Conservation (phyloP, 345 rosid species). For the Euphorbia tirucalli region DNA sequence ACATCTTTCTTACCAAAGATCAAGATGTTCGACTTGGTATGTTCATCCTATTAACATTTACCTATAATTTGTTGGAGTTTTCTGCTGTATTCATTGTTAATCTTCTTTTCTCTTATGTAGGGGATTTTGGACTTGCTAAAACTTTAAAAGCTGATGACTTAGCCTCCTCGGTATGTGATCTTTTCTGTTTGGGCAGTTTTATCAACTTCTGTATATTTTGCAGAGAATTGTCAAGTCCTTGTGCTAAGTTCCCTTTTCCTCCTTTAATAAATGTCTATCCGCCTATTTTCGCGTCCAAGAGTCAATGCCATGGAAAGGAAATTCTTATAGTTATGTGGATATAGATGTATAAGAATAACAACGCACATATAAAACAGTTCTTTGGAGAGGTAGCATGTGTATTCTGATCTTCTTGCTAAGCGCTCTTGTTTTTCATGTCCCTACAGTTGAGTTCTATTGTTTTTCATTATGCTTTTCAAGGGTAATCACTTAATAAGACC, state of each 20-base stretch:
- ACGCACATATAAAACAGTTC: background rate
- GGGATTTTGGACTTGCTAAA: slow-evolving; percentile 98
- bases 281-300: background rate
- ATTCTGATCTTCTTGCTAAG: background rate
- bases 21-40: slow-evolving; percentile 92
- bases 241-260: background rate
- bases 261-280: background rate
- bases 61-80: slow-evolving; percentile 4
- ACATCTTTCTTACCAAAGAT: slow-evolving; percentile 94
- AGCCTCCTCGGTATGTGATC: slow-evolving; percentile 81
- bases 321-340: background rate
- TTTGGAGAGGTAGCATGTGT: background rate
- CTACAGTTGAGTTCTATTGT: background rate
- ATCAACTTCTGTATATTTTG: background rate
- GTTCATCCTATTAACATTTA: slow-evolving; percentile 24
- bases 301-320: slow-evolving; percentile 3
- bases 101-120: slow-evolving; percentile 41
- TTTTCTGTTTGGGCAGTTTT: background rate
- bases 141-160: slow-evolving; percentile 91
- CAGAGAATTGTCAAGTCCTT: background rate
- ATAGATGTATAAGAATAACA: background rate
- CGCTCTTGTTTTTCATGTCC: background rate
- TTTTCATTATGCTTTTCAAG: background rate
- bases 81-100: background rate
- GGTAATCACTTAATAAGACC: background rate